Conservation (phyloP, 2,329 filamentous ascomycete species). For the Meredithiella fracta region DNA sequence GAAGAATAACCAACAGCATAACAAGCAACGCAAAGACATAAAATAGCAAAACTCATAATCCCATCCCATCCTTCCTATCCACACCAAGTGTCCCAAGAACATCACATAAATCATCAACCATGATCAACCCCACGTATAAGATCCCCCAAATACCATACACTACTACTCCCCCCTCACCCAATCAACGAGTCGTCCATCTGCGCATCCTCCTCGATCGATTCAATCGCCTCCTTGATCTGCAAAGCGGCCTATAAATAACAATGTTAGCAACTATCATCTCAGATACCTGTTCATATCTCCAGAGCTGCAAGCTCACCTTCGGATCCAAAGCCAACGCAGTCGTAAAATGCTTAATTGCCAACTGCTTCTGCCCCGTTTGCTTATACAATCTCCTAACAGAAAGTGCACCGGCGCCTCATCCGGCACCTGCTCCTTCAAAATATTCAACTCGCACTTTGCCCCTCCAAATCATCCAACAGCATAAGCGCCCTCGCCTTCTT, state of each 20-base stretch:
- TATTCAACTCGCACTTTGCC: slow-evolving; percentile 66
- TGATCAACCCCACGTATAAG: neutral
- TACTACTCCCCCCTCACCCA: too few relatives aligned
- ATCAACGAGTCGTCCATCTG: slow-evolving; percentile 41
- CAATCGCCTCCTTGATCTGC: slow-evolving; percentile 93
- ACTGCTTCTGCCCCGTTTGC: slow-evolving; percentile 51
- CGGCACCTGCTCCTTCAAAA: slow-evolving; percentile 80
- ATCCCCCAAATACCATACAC: too few relatives aligned
- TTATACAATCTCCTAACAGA: slow-evolving; percentile 75
- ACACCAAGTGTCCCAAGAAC: neutral
- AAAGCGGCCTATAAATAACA: slow-evolving; percentile 51
- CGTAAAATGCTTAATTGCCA: slow-evolving; percentile 86
- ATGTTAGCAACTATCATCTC: neutral
- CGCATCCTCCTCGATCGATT: slow-evolving; percentile 69
- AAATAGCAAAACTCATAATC: slow-evolving; percentile 1
- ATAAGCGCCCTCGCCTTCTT: slow-evolving; percentile 82
- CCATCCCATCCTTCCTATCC: neutral
- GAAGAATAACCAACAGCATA: neutral
- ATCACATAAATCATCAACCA: slow-evolving; percentile 6
- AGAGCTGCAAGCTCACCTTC: slow-evolving; percentile 47
- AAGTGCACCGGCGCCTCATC: slow-evolving; percentile 96
- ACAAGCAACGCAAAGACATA: neutral
- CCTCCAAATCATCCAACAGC: slow-evolving; percentile 51
- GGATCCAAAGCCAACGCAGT: slow-evolving; percentile 90
- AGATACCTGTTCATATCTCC: too few relatives aligned